Evolutionary conservation across 371 early-diverging fungal genomes (phyloP).

Genomic region (Mortierella sp.): DNA sequence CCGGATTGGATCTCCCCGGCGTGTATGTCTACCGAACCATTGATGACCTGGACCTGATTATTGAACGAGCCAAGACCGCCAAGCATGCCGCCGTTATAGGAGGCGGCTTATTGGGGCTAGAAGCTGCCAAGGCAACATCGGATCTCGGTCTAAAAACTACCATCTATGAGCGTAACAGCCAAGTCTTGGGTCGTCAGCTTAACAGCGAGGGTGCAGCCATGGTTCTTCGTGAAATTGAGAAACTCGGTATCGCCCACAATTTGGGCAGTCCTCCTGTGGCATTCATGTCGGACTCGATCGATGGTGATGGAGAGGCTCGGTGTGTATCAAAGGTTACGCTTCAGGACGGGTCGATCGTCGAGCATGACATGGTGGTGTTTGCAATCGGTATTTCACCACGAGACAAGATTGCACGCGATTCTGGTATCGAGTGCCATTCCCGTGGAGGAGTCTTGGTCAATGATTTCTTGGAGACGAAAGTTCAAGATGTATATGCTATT

Average conservation of each 20-base stretch:
- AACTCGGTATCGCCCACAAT: conserved; percentile 58
- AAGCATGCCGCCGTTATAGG: conserved; percentile 65
- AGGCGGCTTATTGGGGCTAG: conserved; percentile 76
- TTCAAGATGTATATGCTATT: conserved; percentile 68
- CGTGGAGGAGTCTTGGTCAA: conserved; percentile 72
- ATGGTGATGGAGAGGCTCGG: background rate
- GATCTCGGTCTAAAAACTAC: conserved; percentile 66
- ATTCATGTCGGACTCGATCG: conserved; percentile 26
- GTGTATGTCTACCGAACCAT: conserved; percentile 76
- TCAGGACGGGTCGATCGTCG: conserved; percentile 35
- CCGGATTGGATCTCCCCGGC: conserved; percentile 57
- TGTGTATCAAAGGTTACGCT: conserved; percentile 29
- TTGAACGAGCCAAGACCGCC: conserved; percentile 57
- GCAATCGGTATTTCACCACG: conserved; percentile 71
- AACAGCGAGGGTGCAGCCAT: conserved; percentile 64
- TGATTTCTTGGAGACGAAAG: conserved; percentile 59
- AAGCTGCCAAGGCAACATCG: conserved; percentile 73
- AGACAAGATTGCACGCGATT: conserved; percentile 63
- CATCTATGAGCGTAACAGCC: conserved; percentile 65
- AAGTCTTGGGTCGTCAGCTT: conserved; percentile 68
- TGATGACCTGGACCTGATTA: conserved; percentile 66
- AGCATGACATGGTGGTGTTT: conserved; percentile 66
- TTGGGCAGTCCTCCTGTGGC: conserved; percentile 58
- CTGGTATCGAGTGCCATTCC: conserved; percentile 51
- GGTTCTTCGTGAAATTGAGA: conserved; percentile 63